A percentile compares a stretch with the other conserved stretches of the same genome.
These are phyloP conservation scores for Candida andamanensis DNA, from an alignment of 805 yeast genomes.

Conservation along the genomic window DNA sequence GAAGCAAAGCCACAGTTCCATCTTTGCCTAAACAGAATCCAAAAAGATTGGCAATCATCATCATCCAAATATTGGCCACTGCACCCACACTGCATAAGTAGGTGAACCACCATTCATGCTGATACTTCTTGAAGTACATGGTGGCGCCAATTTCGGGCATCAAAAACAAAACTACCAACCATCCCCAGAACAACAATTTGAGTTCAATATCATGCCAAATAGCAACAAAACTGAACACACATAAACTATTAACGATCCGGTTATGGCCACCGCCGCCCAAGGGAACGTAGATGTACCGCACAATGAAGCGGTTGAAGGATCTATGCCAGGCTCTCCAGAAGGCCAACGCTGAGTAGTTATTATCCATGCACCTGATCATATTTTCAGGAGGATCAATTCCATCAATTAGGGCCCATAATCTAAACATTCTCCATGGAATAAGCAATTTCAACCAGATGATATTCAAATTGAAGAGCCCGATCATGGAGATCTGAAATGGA, in stretches of 20 bases:
- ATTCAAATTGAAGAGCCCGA: slow-evolving; percentile 84
- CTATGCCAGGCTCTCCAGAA: slow-evolving; percentile 99
- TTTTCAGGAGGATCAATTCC: slow-evolving; percentile 96
- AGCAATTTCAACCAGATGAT: slow-evolving; percentile 89
- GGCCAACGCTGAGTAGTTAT: slow-evolving; percentile 88
- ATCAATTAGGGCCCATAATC: slow-evolving; percentile 91
- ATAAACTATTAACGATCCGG: slow-evolving; percentile 68
- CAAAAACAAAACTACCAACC: slow-evolving; percentile 83
- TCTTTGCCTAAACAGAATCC: slow-evolving; percentile 93
- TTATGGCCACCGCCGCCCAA: slow-evolving; percentile 73
- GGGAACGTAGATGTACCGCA: slow-evolving; percentile 85
- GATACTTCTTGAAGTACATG: slow-evolving; percentile 34
- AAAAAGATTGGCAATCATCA: slow-evolving; percentile 93
- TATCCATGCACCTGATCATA: slow-evolving; percentile 93
- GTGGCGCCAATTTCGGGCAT: slow-evolving; percentile 79
- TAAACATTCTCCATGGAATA: slow-evolving; percentile 93
- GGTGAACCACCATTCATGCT: slow-evolving; percentile 62
- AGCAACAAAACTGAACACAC: slow-evolving; percentile 93
- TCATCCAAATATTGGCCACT: slow-evolving; percentile 88
- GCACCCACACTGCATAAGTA: slow-evolving; percentile 84
- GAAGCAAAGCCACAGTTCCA: slow-evolving; percentile 64
- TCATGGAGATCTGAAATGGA: slow-evolving; percentile 92
- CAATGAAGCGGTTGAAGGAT: slow-evolving; percentile 84
- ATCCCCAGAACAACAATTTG: slow-evolving; percentile 87
- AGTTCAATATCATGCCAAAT: slow-evolving; percentile 97